phyloP scores from a whole-genome alignment of 805 yeast genomes.

The Jamesozyma jinghongensis region DNA sequence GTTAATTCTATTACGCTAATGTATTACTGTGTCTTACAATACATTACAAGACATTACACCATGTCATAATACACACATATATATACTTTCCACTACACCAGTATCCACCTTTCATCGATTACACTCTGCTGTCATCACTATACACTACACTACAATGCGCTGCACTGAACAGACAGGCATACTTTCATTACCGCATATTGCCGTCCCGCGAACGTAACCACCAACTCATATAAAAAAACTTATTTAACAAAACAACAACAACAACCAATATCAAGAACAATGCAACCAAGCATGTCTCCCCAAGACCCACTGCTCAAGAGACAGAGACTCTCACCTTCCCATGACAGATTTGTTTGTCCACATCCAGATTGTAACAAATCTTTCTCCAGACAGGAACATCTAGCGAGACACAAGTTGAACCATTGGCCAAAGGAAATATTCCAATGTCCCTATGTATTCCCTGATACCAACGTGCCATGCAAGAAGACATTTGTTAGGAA shows the following conservation, averaged over 20 bases:
- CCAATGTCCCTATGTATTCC: constrained; percentile 33
- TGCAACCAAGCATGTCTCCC: not conserved
- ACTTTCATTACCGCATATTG: too few species aligned
- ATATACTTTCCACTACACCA: too few species aligned
- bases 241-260: not conserved
- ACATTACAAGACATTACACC: too few species aligned
- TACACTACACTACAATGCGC: too few species aligned
- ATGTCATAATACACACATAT: too few species aligned
- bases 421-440: constrained; percentile 46
- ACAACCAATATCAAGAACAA: not conserved
- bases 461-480: constrained; percentile 33
- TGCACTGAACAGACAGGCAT: too few species aligned
- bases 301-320: not conserved
- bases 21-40: too few species aligned
- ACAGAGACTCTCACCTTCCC: not conserved
- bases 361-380: constrained; percentile 44
- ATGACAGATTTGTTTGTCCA: constrained; percentile 24
- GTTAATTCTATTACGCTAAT: too few species aligned
- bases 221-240: too few species aligned
- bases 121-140: too few species aligned
- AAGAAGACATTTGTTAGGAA: constrained; percentile 53
- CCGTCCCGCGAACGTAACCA: too few species aligned
- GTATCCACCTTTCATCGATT: too few species aligned
- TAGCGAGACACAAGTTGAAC: constrained; percentile 53
- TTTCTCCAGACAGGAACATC: constrained; percentile 52